These are phyloP conservation scores for Chaetomiaceae sp. DNA, from an alignment of 2,329 filamentous ascomycete genomes.

Conservation along the genomic window DNA sequence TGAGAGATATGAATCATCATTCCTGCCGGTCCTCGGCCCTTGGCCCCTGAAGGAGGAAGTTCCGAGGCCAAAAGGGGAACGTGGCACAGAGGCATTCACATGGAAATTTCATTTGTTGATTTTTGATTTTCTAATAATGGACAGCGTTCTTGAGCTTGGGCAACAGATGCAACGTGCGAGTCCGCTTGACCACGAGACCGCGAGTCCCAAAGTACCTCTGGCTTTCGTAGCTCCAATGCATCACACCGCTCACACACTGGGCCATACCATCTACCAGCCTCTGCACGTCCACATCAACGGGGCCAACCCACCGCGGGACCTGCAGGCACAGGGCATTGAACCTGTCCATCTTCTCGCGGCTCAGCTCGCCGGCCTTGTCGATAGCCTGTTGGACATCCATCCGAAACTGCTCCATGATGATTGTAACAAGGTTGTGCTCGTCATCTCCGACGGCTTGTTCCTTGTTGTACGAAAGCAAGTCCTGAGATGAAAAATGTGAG, in stretches of 20 bases:
- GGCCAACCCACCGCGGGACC: neutral
- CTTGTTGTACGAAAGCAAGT: constrained; percentile 31
- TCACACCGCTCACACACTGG: neutral
- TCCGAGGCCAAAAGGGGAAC: too few relatives aligned
- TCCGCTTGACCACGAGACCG: neutral
- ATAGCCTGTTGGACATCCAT: neutral
- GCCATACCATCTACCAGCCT: neutral
- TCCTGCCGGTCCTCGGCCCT: too few relatives aligned
- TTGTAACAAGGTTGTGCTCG: constrained; percentile 32
- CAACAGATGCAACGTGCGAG: neutral
- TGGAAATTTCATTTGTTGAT: too few relatives aligned
- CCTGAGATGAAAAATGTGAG: neutral
- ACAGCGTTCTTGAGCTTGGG: too few relatives aligned
- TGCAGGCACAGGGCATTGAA: neutral
- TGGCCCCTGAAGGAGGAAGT: too few relatives aligned
- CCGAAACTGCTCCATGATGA: constrained; percentile 23
- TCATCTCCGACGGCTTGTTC: constrained; percentile 28
- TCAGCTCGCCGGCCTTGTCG: neutral
- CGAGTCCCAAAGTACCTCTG: neutral
- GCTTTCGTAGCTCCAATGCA: constrained; percentile 1
- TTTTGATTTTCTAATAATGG: too few relatives aligned
- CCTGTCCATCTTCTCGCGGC: neutral
- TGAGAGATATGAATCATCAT: too few relatives aligned
- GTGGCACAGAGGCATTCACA: too few relatives aligned
- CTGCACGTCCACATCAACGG: neutral